Percentiles rank a stretch among this genome's conserved stretches.
Conservation (phyloP, 2,329 filamentous ascomycete genomes). For the Aspergillus neotritici region DNA sequence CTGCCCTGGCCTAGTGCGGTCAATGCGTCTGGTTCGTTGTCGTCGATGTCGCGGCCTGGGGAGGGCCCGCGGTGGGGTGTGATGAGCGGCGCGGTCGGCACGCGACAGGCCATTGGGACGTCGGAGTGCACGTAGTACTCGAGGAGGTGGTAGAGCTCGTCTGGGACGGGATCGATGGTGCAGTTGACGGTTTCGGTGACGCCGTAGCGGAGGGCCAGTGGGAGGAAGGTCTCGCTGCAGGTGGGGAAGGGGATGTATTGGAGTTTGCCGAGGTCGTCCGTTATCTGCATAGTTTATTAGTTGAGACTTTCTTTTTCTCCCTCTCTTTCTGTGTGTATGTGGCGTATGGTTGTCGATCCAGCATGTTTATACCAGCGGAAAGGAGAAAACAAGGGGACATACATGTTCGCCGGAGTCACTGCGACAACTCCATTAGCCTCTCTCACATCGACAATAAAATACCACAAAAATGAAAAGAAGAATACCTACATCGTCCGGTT, state of each 20-base stretch:
- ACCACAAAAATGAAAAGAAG: background rate
- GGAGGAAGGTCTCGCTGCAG: conserved; percentile 79
- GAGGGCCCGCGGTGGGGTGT: conserved; percentile 1
- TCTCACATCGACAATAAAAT: background rate
- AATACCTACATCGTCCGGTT: conserved; percentile 67
- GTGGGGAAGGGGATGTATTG: conserved; percentile 87
- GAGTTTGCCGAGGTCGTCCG: conserved; percentile 71
- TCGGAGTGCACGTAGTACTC: conserved; percentile 98
- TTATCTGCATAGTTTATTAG: conserved; percentile 47
- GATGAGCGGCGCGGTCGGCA: conserved; percentile 66
- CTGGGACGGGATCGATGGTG: conserved; percentile 48
- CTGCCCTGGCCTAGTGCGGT: conserved; percentile 31
- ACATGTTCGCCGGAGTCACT: conserved; percentile 32
- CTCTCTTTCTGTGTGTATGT: conserved; percentile 9
- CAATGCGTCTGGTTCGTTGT: conserved; percentile 38
- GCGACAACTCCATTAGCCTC: background rate
- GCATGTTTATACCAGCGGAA: background rate
- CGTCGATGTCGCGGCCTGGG: conserved; percentile 25
- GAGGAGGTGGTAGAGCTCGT: conserved; percentile 50
- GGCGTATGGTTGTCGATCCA: background rate
- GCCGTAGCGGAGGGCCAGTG: conserved; percentile 83
- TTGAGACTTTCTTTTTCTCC: conserved; percentile 2
- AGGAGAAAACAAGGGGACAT: conserved; percentile 3
- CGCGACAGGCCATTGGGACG: conserved; percentile 82
- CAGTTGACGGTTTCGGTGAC: conserved; percentile 56